Base-by-base conservation (phyloP, 2,329 filamentous ascomycete genomes). In the Nothophaeocryptopus gaeumannii region DNA sequence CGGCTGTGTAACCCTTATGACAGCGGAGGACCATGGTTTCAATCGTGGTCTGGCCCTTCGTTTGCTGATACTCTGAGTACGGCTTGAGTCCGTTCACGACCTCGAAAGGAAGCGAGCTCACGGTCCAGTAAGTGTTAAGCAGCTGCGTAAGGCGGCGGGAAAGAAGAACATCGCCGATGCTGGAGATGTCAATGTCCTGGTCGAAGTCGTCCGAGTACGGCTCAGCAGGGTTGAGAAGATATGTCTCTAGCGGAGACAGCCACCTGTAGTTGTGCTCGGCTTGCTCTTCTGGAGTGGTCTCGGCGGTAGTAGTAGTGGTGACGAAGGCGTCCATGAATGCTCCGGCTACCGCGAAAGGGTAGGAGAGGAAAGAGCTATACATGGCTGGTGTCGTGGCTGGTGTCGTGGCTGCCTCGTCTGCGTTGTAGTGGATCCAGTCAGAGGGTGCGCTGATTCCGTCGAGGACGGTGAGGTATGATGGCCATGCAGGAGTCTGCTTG, bases 101-200 rank as follows among this genome's bases (percentile, higher is more conserved):
- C 3, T 50, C 39, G 26, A 33, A 55, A 2, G 54, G 56, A 14
- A 44, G 51, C 8, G 47, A 37, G 13, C 44, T 51, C 20, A 26
- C 32, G n/a, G 55, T 39, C 56, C 56, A 59, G 42, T 53, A 55
- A 8, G 56, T 59, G 46, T 59, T 59, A 3, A 59, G 13, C 10
- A 59, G 47, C 43, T 59, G 56, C 5, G 51, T 51, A 8, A 56
- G 32, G 7, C 56, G 49, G 2, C 41, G 32, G 8, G 56, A 57
- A 47, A 57, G 51, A 5, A 53, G 47, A 9, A 45, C 40, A 12
- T 47, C 39, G 8, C 54, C 51, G 14, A 56, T 45, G 3, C 12
- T 12, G 12, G 8, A 15, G 12, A 39, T 39, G 20, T 26, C 20
- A 7, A 26, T 26, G 20, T 15, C 34, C 10, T 37, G 8, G 15